phyloP scores from a whole-genome alignment of 2,329 filamentous ascomycete species.

The Paracamarosporium sp. region DNA sequence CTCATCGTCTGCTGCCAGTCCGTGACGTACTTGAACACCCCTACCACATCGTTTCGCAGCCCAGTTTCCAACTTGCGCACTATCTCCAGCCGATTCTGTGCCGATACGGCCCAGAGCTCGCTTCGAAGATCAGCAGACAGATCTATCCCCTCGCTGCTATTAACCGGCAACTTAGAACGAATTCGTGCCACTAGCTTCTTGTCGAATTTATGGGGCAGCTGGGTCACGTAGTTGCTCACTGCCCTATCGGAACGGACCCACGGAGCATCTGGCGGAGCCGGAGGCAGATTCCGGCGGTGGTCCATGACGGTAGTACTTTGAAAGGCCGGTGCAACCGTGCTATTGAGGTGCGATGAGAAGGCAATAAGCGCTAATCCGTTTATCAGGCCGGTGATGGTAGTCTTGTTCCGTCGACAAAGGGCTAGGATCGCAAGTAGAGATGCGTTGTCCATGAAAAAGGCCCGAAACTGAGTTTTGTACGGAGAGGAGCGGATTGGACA shows the following conservation, averaged over 20 bases:
- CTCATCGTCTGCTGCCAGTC: constrained; percentile 44
- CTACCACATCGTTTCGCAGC: constrained; percentile 41
- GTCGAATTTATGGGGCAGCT: constrained; percentile 23
- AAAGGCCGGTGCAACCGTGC: constrained; percentile 22
- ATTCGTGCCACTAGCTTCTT: constrained; percentile 25
- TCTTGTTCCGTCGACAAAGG: constrained; percentile 27
- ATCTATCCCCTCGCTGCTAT: constrained; percentile 18
- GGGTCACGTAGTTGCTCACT: constrained; percentile 25
- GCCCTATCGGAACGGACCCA: constrained; percentile 18
- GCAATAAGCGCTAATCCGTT: constrained; percentile 24
- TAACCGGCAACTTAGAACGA: constrained; percentile 28
- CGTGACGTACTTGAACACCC: constrained; percentile 42
- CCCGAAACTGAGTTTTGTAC: constrained; percentile 21
- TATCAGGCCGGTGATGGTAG: constrained; percentile 26
- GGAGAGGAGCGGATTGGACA: constrained; percentile 17
- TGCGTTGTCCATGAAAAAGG: constrained; percentile 18
- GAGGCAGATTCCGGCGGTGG: constrained; percentile 24
- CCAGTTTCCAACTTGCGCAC: constrained; percentile 26
- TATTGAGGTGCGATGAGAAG: constrained; percentile 20
- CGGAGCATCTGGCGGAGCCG: constrained; percentile 21
- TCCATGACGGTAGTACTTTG: constrained; percentile 25
- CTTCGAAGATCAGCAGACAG: constrained; percentile 38
- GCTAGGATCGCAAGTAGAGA: constrained; percentile 20
- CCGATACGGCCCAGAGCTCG: constrained; percentile 40
- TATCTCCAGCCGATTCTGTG: constrained; percentile 35